Evolutionary conservation across 2,329 filamentous ascomycete genomes (phyloP), one percentile per base, ranked within the genome.

Genomic region (Penicillium crustosum): DNA sequence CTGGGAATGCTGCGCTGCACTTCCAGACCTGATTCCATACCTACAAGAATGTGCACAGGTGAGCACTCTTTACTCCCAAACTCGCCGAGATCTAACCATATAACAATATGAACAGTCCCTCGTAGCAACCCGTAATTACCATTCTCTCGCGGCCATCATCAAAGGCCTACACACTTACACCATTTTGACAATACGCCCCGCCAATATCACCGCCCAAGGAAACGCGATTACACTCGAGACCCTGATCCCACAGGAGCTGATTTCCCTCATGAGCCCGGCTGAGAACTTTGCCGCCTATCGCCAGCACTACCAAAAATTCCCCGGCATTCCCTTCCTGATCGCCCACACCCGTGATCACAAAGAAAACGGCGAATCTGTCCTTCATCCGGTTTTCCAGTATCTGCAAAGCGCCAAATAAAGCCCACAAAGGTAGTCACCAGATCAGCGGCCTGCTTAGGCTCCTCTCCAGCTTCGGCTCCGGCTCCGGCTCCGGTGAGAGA

Each of bases 271-370:
- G 15, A 63, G 70, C 48, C 63, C 75, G 0, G 54, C 59, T 25
- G 60, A 73, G 9, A 77, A 78, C 49, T 76, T 73, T 43, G 61
- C 65, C 8, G 55, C 64, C 27, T 77, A 78, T 57, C 72, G 73
- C 33, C 66, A 71, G 31, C 64, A 69, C 19, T 75, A 73, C 63
- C 51, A 61, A 25, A 55, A 61, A 13, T 59, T 63, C 7, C 74
- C 73, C 0, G 75, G 75, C 4, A 68, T 77, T 23, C 75, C 75
- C 1, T 77, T 76, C 56, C 66, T 78, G 3, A 41, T 71, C 6
- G 74, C 75, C 2, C 75, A 78, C 63, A 56, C 75, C 49, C 63
- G 65, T 17, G 74, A 77, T 31, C 71, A 66, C 48, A 67, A 68
- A 38, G 62, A 68, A 47, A 57, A 64, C 17, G 73, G 72, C 17